Evolutionary conservation across 345 rosid species (phyloP).

Genomic region (Gossypium turneri): DNA sequence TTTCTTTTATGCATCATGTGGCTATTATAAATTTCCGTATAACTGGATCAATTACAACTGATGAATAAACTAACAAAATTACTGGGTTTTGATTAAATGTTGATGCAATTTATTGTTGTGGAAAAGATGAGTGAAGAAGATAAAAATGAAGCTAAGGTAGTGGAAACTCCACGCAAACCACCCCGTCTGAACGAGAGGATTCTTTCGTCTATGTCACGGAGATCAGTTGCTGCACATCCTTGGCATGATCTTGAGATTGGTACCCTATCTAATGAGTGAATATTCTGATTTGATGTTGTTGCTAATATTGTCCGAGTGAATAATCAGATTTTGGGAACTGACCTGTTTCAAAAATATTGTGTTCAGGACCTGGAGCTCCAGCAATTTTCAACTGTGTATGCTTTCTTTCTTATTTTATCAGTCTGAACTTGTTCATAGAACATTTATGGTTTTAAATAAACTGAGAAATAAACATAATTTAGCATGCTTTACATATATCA

Average conservation of each 20-base stretch:
- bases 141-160: conserved; percentile 23
- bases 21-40: not conserved
- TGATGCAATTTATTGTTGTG: conserved; percentile 8
- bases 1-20: not conserved
- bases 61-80: not conserved
- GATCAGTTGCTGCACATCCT: conserved; percentile 99
- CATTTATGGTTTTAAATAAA: not conserved
- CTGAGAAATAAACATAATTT: not conserved
- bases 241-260: conserved; percentile 99
- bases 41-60: not conserved
- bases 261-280: conserved; percentile 16
- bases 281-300: conserved; percentile 4
- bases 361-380: conserved; percentile 90
- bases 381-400: conserved; percentile 62
- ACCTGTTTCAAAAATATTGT: not conserved
- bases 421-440: not conserved
- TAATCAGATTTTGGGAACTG: conserved; percentile 12
- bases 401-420: not conserved
- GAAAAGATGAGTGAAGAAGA: conserved; percentile 41
- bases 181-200: conserved; percentile 88
- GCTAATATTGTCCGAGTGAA: not conserved
- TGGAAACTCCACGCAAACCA: conserved; percentile 11
- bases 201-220: conserved; percentile 82
- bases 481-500: not conserved
- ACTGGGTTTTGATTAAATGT: conserved; percentile 1